Evolutionary conservation across 345 rosid genomes (phyloP).

Genomic region (Durio zibethinus): DNA sequence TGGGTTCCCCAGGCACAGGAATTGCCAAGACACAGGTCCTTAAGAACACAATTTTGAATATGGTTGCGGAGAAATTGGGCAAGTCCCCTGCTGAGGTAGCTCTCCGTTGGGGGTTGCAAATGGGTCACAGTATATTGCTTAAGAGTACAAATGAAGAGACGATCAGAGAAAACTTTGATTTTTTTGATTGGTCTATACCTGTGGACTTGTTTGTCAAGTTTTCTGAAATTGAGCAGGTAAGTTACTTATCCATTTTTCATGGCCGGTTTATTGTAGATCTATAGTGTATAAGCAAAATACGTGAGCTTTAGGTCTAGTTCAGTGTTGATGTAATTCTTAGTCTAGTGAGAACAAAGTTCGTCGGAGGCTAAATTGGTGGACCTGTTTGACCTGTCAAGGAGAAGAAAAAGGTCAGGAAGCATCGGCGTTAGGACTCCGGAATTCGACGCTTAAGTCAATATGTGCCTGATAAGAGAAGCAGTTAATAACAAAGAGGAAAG

Average conservation of each 20-base stretch:
- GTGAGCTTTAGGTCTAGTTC: no score
- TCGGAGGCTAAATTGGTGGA: no score
- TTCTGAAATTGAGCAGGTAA: constrained; percentile 57
- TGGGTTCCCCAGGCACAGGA: constrained; percentile 48
- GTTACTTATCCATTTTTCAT: background rate
- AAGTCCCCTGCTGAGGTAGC: constrained; percentile 58
- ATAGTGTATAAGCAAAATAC: no score
- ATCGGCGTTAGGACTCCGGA: no score
- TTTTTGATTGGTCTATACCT: constrained; percentile 48
- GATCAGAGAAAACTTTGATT: constrained; percentile 40
- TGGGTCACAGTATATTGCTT: constrained; percentile 62
- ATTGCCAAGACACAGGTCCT: constrained; percentile 37
- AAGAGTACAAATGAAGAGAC: constrained; percentile 50
- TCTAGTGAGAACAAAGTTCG: no score
- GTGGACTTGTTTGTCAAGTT: constrained; percentile 35
- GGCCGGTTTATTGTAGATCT: no score
- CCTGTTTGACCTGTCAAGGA: no score
- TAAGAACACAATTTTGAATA: constrained; percentile 31
- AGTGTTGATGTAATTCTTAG: no score
- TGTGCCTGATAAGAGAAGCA: no score
- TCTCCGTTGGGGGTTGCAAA: constrained; percentile 65
- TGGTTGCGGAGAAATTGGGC: constrained; percentile 51
- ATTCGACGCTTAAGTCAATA: no score
- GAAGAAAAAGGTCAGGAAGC: no score
- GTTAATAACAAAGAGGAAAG: no score